phyloP scores from a whole-genome alignment of 73 alveolate genomes.

The Tetrahymena thermophila region DNA sequence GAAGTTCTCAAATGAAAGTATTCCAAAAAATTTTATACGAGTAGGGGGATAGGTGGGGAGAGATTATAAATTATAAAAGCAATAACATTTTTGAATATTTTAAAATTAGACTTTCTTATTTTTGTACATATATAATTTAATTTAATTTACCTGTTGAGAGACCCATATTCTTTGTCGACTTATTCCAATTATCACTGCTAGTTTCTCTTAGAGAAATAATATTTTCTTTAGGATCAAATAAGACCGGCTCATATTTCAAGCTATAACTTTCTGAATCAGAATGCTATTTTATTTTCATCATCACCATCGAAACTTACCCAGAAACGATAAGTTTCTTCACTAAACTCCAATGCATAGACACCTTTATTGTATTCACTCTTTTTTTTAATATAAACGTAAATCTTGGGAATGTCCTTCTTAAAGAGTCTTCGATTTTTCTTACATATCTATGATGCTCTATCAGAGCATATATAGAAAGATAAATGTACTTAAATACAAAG shows the following conservation, averaged over 20 bases:
- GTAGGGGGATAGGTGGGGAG: no score
- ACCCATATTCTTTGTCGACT: background rate
- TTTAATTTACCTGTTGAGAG: background rate
- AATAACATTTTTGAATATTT: no score
- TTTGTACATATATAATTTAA: background rate
- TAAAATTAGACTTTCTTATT: background rate
- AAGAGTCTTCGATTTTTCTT: background rate
- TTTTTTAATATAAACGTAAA: background rate
- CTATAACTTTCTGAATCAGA: background rate
- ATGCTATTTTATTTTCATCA: background rate
- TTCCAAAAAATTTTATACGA: no score
- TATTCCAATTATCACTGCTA: background rate
- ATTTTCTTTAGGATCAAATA: background rate
- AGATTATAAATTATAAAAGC: no score
- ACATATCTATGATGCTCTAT: background rate
- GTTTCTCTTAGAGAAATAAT: background rate
- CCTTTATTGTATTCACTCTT: background rate
- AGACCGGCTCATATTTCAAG: background rate
- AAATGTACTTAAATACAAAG: background rate
- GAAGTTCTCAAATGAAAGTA: no score
- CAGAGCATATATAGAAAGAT: background rate
- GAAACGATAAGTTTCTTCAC: background rate
- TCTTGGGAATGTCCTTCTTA: background rate
- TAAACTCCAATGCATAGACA: background rate
- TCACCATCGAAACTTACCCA: background rate